Percentiles rank a stretch among this genome's conserved stretches.
Conservation (phyloP, 371 early-diverging fungal species). For the Saksenaea oblongispora region DNA sequence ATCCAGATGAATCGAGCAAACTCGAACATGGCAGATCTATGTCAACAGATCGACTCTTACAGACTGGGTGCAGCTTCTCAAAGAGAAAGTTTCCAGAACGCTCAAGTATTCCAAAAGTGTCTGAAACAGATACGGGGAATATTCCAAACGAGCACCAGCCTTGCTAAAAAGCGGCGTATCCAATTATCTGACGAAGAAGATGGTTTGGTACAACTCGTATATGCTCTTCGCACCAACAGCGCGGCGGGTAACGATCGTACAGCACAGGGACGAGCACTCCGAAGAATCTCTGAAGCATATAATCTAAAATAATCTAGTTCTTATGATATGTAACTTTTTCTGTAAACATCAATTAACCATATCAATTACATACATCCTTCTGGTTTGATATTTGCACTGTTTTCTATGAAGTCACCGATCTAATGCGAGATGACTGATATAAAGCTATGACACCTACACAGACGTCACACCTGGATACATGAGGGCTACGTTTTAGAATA, state of each 20-base stretch:
- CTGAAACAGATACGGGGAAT: slow-evolving; percentile 53
- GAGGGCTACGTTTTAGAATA: no score
- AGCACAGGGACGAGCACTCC: slow-evolving; percentile 26
- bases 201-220: slow-evolving; percentile 43
- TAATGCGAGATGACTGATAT: no score
- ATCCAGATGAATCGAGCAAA: slow-evolving; percentile 57
- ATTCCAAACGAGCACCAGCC: slow-evolving; percentile 32
- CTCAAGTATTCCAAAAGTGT: slow-evolving; percentile 54
- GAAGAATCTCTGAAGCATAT: slow-evolving; percentile 53
- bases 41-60: slow-evolving; percentile 53
- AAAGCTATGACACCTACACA: no score
- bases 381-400: not conserved
- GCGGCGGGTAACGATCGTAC: slow-evolving; percentile 29
- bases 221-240: slow-evolving; percentile 42
- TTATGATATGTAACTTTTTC: slow-evolving; percentile 1
- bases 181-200: slow-evolving; percentile 39
- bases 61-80: slow-evolving; percentile 44
- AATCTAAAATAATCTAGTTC: slow-evolving; percentile 29
- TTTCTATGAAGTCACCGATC: no score
- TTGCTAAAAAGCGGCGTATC: slow-evolving; percentile 37
- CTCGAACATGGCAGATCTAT: slow-evolving; percentile 54
- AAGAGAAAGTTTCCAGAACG: slow-evolving; percentile 50
- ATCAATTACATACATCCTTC: not conserved
- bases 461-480: no score
- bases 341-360: not conserved